A percentile compares a stretch with the other conserved stretches of the same genome.
These are phyloP conservation scores for Colletotrichum sp. DNA, from an alignment of 2,329 filamentous ascomycete genomes.

Conservation along the genomic window DNA sequence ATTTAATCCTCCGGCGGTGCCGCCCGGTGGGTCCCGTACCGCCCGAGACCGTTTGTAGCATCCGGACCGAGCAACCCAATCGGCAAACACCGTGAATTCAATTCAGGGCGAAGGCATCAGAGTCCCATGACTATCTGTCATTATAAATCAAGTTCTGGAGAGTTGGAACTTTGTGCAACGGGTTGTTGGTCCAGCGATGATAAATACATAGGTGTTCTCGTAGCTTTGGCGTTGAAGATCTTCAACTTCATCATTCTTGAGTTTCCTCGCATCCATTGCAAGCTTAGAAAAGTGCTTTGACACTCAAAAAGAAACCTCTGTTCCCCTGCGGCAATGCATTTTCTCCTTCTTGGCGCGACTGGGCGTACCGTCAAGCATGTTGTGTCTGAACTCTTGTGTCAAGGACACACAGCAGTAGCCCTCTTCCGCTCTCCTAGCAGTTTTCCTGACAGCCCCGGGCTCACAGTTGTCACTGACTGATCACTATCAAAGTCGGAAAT, in stretches of 20 bases:
- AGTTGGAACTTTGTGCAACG: not conserved
- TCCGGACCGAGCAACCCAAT: not conserved
- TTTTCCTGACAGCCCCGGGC: not conserved
- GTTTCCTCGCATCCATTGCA: not conserved
- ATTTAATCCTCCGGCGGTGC: not conserved
- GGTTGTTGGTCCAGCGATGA: not conserved
- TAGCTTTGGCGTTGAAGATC: too few relatives aligned
- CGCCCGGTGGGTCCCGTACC: not conserved
- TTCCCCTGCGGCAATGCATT: slow-evolving; percentile 33
- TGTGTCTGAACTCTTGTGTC: slow-evolving; percentile 40
- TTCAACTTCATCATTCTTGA: not conserved
- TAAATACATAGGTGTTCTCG: not conserved
- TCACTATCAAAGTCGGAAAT: not conserved
- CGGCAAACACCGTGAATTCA: not conserved
- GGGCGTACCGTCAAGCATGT: slow-evolving; percentile 48
- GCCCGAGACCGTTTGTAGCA: not conserved
- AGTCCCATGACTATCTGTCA: not conserved
- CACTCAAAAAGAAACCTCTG: too few relatives aligned
- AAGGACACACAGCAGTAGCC: slow-evolving; percentile 41
- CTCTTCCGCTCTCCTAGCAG: slow-evolving; percentile 38
- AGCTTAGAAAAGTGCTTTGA: not conserved
- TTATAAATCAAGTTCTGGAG: not conserved
- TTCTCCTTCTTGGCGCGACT: slow-evolving; percentile 48
- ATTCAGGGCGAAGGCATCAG: not conserved
- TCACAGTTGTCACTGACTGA: not conserved